A percentile compares a stretch with the other conserved stretches of the same genome.
Evolutionary conservation across 352 stramenopile genomes (phyloP).

Genomic region (Peronosclerospora sorghi): DNA sequence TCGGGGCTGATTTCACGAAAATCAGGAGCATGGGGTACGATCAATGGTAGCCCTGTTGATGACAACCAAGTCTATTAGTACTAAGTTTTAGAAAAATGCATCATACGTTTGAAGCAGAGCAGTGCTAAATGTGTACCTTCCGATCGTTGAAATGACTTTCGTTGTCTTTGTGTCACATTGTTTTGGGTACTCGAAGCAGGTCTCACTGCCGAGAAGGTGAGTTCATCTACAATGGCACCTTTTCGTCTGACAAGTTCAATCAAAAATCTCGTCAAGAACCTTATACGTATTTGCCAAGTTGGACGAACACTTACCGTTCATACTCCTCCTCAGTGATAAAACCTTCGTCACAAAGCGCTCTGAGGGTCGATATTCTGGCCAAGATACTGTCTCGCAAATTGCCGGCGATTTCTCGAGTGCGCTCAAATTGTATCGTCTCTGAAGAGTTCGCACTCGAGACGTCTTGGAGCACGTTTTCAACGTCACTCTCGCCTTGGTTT

Average conservation of each 20-base stretch:
- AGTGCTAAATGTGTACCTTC: constrained; percentile 26
- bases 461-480: constrained; percentile 7
- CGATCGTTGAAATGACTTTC: constrained; percentile 19
- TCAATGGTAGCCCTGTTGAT: constrained; percentile 41
- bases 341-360: constrained; percentile 63
- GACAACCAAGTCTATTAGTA: background rate
- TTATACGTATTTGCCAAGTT: background rate
- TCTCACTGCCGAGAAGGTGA: constrained; percentile 36
- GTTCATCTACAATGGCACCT: constrained; percentile 59
- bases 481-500: constrained; percentile 2
- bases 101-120: too few species aligned
- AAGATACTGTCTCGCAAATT: constrained; percentile 46
- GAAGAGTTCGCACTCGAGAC: constrained; percentile 14
- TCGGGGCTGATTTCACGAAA: constrained; percentile 50
- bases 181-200: constrained; percentile 18
- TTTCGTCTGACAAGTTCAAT: constrained; percentile 35
- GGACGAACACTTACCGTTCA: constrained; percentile 27
- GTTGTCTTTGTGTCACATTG: constrained; percentile 22
- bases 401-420: constrained; percentile 25
- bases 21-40: constrained; percentile 64
- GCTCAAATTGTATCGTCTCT: constrained; percentile 4
- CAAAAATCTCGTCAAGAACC: background rate
- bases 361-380: constrained; percentile 56
- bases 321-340: constrained; percentile 77
- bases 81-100: background rate